phyloP scores from a whole-genome alignment of 305 asterid genomes.

The Solanum hybrid region DNA sequence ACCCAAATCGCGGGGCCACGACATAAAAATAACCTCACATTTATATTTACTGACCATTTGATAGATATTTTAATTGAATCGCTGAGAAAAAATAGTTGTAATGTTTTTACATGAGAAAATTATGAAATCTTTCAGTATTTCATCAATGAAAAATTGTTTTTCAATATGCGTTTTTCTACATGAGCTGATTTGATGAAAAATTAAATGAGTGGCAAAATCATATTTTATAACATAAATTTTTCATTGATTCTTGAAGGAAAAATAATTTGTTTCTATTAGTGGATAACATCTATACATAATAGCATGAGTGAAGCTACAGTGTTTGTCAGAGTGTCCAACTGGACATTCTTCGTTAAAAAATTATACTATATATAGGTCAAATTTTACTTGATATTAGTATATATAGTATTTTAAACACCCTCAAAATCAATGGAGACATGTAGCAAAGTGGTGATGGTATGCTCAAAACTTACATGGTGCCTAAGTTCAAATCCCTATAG shows the following conservation, averaged over 20 bases:
- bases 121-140: too few species aligned
- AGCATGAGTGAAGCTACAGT: too few species aligned
- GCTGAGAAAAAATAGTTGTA: neutral
- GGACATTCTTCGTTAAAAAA: neutral
- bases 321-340: neutral
- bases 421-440: neutral
- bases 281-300: neutral
- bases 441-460: neutral
- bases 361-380: too few species aligned
- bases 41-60: too few species aligned
- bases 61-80: too few species aligned
- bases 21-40: too few species aligned
- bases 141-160: too few species aligned
- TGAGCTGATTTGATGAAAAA: neutral
- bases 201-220: too few species aligned
- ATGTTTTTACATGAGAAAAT: too few species aligned
- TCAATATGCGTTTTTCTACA: neutral
- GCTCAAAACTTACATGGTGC: neutral
- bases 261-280: neutral
- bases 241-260: neutral
- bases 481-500: too few species aligned
- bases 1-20: neutral
- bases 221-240: neutral
- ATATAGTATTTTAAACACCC: neutral
- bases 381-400: neutral